These are phyloP conservation scores for Boletus vinaceobasis DNA, from an alignment of 768 basidiomycete species.

Conservation along the genomic window DNA sequence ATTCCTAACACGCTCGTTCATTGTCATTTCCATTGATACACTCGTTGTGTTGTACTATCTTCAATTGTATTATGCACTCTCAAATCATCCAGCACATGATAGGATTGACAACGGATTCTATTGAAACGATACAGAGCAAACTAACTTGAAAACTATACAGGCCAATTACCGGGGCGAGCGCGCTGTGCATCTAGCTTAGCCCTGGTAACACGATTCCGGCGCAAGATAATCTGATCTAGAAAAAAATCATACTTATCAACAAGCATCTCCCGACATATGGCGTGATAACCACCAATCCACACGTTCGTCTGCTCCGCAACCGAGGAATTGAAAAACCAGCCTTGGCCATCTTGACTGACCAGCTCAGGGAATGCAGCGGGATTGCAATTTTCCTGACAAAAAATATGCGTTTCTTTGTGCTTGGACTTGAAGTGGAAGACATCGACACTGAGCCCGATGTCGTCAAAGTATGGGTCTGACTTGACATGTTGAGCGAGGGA, in stretches of 20 bases:
- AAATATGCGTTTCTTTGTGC: conserved; percentile 27
- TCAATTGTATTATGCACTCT: no score
- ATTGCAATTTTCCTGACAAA: conserved; percentile 32
- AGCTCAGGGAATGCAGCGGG: conserved; percentile 31
- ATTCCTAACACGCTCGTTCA: no score
- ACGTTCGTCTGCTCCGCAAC: conserved; percentile 34
- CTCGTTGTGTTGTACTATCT: no score
- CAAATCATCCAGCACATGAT: no score
- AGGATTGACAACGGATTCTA: no score
- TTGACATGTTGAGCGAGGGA: conserved; percentile 1
- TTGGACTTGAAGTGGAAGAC: conserved; percentile 39
- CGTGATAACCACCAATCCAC: conserved; percentile 38
- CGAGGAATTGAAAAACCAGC: conserved; percentile 38
- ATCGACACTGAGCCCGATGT: conserved; percentile 31
- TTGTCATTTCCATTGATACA: no score
- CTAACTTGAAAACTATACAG: background rate
- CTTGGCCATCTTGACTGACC: conserved; percentile 5
- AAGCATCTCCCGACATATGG: conserved; percentile 34
- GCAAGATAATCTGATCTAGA: conserved; percentile 36
- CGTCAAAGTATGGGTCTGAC: conserved; percentile 1
- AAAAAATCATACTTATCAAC: conserved; percentile 33
- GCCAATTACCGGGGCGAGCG: background rate
- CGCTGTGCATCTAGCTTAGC: background rate
- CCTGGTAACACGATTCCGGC: conserved; percentile 11
- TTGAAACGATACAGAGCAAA: no score